These are phyloP conservation scores for Jatropha podagrica DNA, from an alignment of 441 rosid genomes.

Conservation along the genomic window DNA sequence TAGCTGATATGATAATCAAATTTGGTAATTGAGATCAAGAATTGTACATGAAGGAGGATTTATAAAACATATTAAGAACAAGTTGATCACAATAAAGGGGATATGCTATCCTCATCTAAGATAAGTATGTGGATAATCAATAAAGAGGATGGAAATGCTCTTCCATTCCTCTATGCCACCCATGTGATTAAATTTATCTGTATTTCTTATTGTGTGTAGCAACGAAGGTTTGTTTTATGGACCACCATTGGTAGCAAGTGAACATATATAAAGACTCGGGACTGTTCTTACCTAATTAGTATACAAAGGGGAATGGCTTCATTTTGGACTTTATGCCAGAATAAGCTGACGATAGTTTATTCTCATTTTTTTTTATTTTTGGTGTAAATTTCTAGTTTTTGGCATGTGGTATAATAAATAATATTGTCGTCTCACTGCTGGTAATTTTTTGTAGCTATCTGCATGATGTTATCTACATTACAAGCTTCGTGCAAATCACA, in stretches of 20 bases:
- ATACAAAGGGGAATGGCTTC: neutral
- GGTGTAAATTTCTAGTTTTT: neutral
- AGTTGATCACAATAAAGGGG: neutral
- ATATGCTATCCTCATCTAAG: neutral
- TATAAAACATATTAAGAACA: neutral
- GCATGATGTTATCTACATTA: conserved; percentile 75
- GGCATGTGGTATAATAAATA: neutral
- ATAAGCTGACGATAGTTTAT: neutral
- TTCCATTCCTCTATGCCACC: neutral
- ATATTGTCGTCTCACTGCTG: conserved; percentile 11
- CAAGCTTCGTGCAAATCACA: conserved; percentile 72
- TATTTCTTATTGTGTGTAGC: neutral
- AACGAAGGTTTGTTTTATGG: neutral
- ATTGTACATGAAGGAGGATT: neutral
- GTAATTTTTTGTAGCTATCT: conserved; percentile 55
- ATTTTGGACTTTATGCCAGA: neutral
- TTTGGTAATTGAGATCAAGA: neutral
- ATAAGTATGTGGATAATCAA: neutral
- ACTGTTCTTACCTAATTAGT: neutral
- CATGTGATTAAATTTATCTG: neutral
- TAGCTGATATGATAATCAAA: neutral
- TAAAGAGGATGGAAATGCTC: neutral
- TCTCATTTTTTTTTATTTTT: neutral
- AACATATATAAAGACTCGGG: neutral
- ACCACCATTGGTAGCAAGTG: neutral